These are phyloP conservation scores for Leishmania lainsoni DNA, from an alignment of 208 protist genomes.

Conservation along the genomic window DNA sequence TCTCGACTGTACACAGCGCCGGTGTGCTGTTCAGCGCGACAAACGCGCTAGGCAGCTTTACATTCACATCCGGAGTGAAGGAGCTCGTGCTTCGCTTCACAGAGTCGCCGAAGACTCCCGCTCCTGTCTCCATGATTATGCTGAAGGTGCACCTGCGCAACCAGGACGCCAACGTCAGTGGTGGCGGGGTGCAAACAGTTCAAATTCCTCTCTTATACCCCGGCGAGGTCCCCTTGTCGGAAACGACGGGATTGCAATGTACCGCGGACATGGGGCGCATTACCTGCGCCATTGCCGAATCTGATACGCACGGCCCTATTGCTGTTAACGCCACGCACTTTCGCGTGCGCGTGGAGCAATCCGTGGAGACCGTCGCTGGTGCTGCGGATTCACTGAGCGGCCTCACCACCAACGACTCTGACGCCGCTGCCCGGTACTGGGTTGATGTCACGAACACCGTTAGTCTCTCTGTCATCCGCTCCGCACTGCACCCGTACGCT, in stretches of 20 bases:
- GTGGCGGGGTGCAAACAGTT: slow-evolving; percentile 9
- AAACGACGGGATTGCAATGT: slow-evolving; percentile 33
- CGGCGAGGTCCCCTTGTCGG: slow-evolving; percentile 27
- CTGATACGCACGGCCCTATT: slow-evolving; percentile 37
- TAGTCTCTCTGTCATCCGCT: slow-evolving; percentile 3
- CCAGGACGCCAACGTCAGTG: background rate
- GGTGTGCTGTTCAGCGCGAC: slow-evolving; percentile 47
- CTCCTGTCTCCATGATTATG: slow-evolving; percentile 30
- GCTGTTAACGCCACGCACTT: slow-evolving; percentile 40
- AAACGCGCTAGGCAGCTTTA: slow-evolving; percentile 40
- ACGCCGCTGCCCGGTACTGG: background rate
- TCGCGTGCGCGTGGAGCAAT: slow-evolving; percentile 29
- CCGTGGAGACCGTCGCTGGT: slow-evolving; percentile 2
- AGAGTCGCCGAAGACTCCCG: slow-evolving; percentile 17
- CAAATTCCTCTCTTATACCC: slow-evolving; percentile 47
- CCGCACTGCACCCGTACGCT: slow-evolving; percentile 16
- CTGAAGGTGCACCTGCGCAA: slow-evolving; percentile 28
- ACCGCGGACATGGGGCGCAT: slow-evolving; percentile 32
- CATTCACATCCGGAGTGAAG: slow-evolving; percentile 35
- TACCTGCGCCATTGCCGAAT: slow-evolving; percentile 37
- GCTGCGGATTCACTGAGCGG: background rate
- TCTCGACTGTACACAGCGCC: slow-evolving; percentile 34
- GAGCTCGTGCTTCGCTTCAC: slow-evolving; percentile 50
- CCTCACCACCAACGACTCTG: background rate
- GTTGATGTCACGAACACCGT: slow-evolving; percentile 9